phyloP scores from a whole-genome alignment of 176 grass and related monocot species.

The Pontederia paniculata region DNA sequence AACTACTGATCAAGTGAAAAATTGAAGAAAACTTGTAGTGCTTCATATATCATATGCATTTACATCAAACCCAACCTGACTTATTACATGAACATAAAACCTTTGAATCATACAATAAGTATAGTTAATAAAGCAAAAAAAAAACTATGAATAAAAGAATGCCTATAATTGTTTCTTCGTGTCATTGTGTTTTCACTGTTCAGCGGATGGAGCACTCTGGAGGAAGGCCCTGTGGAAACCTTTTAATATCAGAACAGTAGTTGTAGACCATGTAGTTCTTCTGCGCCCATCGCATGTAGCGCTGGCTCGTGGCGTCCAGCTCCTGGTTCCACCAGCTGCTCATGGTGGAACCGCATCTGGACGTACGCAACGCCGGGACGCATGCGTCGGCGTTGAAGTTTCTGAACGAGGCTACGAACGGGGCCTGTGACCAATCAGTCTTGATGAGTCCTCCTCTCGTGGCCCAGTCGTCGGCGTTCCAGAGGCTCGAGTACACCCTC shows the following conservation, averaged over 20 bases:
- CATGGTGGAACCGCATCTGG: not conserved
- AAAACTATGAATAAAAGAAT: no score
- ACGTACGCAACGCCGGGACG: conserved; percentile 8
- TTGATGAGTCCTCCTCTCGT: conserved; percentile 46
- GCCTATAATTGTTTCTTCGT: no score
- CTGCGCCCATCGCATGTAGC: conserved; percentile 28
- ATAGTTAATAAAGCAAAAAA: no score
- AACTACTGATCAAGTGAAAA: no score
- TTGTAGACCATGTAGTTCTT: conserved; percentile 1
- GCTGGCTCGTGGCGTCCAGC: conserved; percentile 66
- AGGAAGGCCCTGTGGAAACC: not conserved
- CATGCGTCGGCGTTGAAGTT: conserved; percentile 31
- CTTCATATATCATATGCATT: no score
- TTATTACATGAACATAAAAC: no score
- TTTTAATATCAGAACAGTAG: not conserved
- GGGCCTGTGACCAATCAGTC: conserved; percentile 26
- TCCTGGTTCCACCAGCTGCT: conserved; percentile 38
- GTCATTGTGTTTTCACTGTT: no score
- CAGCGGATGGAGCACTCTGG: not conserved
- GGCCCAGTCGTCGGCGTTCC: conserved; percentile 18
- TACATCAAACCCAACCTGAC: no score
- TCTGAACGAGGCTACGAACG: conserved; percentile 38
- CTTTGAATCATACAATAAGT: no score
- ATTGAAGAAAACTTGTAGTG: no score
- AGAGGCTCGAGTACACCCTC: conserved; percentile 60